Evolutionary conservation across 108 stramenopile genomes (phyloP), one percentile per base, ranked within the genome.

Genomic region (Skeletonema costatum): DNA sequence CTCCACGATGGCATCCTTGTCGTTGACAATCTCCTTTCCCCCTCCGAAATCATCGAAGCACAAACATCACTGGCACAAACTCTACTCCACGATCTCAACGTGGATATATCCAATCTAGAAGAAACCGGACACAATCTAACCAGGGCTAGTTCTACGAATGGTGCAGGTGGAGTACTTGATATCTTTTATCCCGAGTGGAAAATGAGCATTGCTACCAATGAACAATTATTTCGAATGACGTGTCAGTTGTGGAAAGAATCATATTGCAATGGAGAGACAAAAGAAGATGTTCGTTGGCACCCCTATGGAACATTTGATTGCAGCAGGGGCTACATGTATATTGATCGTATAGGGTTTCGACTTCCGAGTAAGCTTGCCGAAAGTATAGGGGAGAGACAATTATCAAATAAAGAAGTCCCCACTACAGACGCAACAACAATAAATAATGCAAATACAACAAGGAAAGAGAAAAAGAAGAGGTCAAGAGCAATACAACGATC

Each of bases 261-360:
- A 16, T 94, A 93, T 71, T 88, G 83, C 70, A 63, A 87, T 35
- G 89, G 90, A 10, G 82, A 91, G 74, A 51, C 30, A 0, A 64
- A 70, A 31, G 82, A 88, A 25, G 76, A 88, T 11, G 5, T 86
- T 38, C 25, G 51, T 30, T 92, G 93, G 91, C 92, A 91, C 84
- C 94, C 92, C 2, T 92, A 86, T 72, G 94, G 94, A 30, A 41
- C 70, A n/a, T 89, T 93, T 69, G 87, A 95, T 78, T 80, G 53
- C 32, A 53, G 77, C n/a, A 82, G 81, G 71, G 94, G 92, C 32
- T 93, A 85, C 77, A 73, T 85, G 65, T 96, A 96, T 75, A 87
- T 97, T 21, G 97, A 97, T 86, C 89, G 97, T 12, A 74, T 93
- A n/a, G 91, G 97, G 12, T 96, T 85, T 83, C 86, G 97, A 7